Evolutionary conservation across 2,329 filamentous ascomycete species (phyloP).

Genomic region (Aspergillus sp.): DNA sequence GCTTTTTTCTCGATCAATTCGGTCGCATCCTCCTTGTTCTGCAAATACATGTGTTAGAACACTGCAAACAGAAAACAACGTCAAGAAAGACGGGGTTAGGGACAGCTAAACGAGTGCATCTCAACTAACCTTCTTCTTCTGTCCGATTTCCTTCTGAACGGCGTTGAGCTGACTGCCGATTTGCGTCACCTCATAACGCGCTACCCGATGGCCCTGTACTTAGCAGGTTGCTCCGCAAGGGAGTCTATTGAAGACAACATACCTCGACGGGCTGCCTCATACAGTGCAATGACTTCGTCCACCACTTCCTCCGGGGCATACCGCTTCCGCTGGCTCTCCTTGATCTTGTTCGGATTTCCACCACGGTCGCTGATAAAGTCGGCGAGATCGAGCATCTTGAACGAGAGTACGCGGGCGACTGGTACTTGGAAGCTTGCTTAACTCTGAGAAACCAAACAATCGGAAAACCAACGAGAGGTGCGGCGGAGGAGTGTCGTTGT

Average conservation of each 20-base stretch:
- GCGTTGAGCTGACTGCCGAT: constrained; percentile 82
- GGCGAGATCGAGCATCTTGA: constrained; percentile 68
- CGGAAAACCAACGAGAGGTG: too few species aligned
- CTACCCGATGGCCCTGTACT: constrained; percentile 32
- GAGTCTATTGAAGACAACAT: constrained; percentile 23
- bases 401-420: not conserved
- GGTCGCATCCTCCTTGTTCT: constrained; percentile 82
- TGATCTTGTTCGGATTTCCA: constrained; percentile 86
- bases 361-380: constrained; percentile 84
- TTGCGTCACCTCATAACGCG: constrained; percentile 75
- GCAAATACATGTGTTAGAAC: not conserved
- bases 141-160: constrained; percentile 83
- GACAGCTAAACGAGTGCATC: not conserved
- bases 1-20: constrained; percentile 76
- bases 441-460: not conserved
- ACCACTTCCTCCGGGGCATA: constrained; percentile 78
- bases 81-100: too few species aligned
- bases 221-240: constrained; percentile 6
- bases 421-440: not conserved
- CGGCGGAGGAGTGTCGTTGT: not conserved
- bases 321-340: constrained; percentile 82
- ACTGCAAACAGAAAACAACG: not conserved
- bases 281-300: constrained; percentile 84
- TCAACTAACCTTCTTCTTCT: constrained; percentile 74
- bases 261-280: constrained; percentile 80